phyloP scores from a whole-genome alignment of 2,329 filamentous ascomycete genomes.

The Botryotinia globosa region DNA sequence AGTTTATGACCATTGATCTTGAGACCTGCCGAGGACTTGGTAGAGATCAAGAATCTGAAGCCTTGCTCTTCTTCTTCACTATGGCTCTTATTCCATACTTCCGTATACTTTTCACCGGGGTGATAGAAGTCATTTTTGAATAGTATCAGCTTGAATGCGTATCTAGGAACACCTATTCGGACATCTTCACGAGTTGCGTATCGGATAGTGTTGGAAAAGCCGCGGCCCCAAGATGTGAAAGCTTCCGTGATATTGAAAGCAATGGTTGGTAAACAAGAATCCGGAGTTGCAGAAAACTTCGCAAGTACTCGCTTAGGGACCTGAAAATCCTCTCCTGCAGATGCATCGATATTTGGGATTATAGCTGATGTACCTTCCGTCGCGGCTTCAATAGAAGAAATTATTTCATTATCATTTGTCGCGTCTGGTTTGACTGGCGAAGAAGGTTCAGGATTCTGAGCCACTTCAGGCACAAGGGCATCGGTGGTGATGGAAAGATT shows the following conservation, averaged over 20 bases:
- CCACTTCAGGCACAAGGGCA: constrained; percentile 21
- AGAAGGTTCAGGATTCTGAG: not conserved
- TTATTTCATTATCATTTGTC: not conserved
- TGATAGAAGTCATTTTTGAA: constrained; percentile 68
- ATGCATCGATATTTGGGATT: constrained; percentile 3
- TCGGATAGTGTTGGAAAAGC: constrained; percentile 62
- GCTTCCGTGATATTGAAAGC: constrained; percentile 64
- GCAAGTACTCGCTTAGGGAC: constrained; percentile 53
- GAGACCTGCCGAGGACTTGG: constrained; percentile 74
- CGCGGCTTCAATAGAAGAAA: not conserved
- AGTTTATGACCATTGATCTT: constrained; percentile 71
- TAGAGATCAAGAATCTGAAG: constrained; percentile 68
- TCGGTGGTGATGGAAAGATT: constrained; percentile 19
- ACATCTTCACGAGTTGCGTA: constrained; percentile 62
- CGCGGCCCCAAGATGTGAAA: constrained; percentile 75
- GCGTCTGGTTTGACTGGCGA: not conserved
- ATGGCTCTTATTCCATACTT: constrained; percentile 22
- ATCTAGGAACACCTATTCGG: constrained; percentile 66
- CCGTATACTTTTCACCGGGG: constrained; percentile 35
- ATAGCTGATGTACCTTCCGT: not conserved
- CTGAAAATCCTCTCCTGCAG: constrained; percentile 32
- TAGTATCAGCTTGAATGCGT: constrained; percentile 74
- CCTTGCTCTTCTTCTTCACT: constrained; percentile 40
- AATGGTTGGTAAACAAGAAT: constrained; percentile 63
- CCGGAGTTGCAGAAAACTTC: constrained; percentile 60